A percentile compares a stretch with the other conserved stretches of the same genome.
Evolutionary conservation across 1,284 basidiomycete species (phyloP).

Genomic region (Microbotryum silenes-acaulis): DNA sequence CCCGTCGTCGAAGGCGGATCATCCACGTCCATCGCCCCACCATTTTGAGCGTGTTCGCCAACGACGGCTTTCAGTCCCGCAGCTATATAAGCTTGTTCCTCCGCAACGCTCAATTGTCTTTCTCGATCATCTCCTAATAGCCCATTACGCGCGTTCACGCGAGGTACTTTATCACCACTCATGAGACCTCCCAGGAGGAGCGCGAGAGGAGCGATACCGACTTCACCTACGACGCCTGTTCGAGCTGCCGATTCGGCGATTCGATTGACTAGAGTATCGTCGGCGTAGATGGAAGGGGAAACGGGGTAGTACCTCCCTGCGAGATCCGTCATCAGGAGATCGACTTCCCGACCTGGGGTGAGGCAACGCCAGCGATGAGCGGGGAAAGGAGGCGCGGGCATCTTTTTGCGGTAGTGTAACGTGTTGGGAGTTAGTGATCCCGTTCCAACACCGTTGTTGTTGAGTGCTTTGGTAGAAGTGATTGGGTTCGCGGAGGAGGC

Average conservation of each 20-base stretch:
- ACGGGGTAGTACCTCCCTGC: slow-evolving; percentile 22
- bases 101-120: too few species aligned
- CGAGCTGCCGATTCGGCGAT: neutral
- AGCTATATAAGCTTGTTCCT: too few species aligned
- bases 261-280: neutral
- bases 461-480: neutral
- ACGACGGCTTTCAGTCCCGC: too few species aligned
- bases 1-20: too few species aligned
- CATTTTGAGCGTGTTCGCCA: too few species aligned
- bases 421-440: neutral
- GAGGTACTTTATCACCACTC: neutral
- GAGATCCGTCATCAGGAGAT: slow-evolving; percentile 13
- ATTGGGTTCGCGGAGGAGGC: neutral
- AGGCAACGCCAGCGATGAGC: slow-evolving; percentile 18
- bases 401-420: neutral
- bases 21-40: too few species aligned
- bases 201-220: slow-evolving; percentile 11
- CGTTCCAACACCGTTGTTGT: neutral
- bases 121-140: neutral
- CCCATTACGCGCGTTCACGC: neutral
- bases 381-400: slow-evolving; percentile 15
- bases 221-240: slow-evolving; percentile 15
- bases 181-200: slow-evolving; percentile 14
- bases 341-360: slow-evolving; percentile 4
- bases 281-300: neutral